These are phyloP conservation scores for Ganoderma meredithae DNA, from an alignment of 1,284 basidiomycete genomes.

Conservation along the genomic window DNA sequence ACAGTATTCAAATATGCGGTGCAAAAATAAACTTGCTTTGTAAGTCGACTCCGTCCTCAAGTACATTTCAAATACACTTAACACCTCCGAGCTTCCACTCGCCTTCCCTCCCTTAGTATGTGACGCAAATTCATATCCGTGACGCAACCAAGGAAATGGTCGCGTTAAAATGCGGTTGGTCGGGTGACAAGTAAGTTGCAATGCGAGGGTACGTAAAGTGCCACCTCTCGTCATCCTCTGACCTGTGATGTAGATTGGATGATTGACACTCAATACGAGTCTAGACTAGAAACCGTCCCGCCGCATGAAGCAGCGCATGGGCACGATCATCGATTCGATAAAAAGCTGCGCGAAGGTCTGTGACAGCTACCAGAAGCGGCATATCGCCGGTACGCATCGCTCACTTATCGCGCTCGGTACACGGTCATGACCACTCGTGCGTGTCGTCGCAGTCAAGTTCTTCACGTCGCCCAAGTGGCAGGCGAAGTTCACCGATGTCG, in stretches of 20 bases:
- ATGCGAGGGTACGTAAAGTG: not conserved
- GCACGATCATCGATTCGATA: constrained; percentile 37
- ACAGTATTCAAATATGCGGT: too few species aligned
- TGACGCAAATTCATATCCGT: too few species aligned
- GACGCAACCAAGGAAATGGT: too few species aligned
- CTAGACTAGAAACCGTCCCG: not conserved
- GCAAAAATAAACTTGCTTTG: too few species aligned
- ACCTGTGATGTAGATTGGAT: not conserved
- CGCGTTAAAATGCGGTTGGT: too few species aligned
- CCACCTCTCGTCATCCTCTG: not conserved
- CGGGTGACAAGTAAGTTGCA: not conserved
- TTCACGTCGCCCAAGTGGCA: constrained; percentile 24
- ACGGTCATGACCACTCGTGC: not conserved
- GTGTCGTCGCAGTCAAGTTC: constrained; percentile 13
- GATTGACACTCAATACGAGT: not conserved
- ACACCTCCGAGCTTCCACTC: too few species aligned
- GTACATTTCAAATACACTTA: too few species aligned
- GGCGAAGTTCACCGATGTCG: constrained; percentile 20
- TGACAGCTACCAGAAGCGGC: constrained; percentile 41
- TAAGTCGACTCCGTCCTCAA: too few species aligned
- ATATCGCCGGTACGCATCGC: constrained; percentile 33
- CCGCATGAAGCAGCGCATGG: constrained; percentile 20
- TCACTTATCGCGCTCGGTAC: not conserved
- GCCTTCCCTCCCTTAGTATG: too few species aligned
- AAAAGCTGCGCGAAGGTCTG: constrained; percentile 38